Base-by-base conservation (phyloP, 345 rosid genomes). In the Isatis tinctoria region DNA sequence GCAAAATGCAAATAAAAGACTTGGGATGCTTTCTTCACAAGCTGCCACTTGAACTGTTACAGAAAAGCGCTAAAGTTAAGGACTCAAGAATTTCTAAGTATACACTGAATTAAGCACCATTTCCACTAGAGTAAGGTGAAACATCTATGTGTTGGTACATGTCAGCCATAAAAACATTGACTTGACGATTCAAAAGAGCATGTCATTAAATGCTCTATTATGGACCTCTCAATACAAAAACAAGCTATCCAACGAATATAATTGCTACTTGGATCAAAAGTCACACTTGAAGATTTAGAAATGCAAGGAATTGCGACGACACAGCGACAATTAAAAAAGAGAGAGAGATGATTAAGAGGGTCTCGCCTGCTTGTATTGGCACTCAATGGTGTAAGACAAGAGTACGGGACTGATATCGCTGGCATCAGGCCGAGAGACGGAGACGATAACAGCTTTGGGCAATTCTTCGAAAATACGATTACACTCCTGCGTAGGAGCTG, bases 1-100 rank as follows among this genome's bases (percentile, higher is more conserved):
- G 91, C 88, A 79, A 95, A 92, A 78, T 95, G 99, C 63, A 95
- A 79, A 82, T 87, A 90, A 68, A 95, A 81, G 10, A 95, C 97
- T 70, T 95, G 94, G 10, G 99, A 82, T 27, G 98, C 96, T 77
- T 90, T 92, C 94, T 90, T 95, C 70, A 80, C 70, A 56, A 95
- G 83, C 32, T 72, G 83, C 99, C 99, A 95, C 83, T 90, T 95
- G 75, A 95, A 95, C 99, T 95, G 83, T 52, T 14, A 41, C 73
- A 77, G 1, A 26, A 59, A 62, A 72, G 52, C 17, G n/a, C 45
- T 41, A 33, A 39, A 71, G 48, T 71, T 30, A 70, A 26, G 10
- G 52, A 63, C 7, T n/a, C n/a, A 17, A 73, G 20, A 65, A 20
- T 30, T 62, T 41, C 44, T 26, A n/a, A 39, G 51, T 26, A 75